These are phyloP conservation scores for Mycosphaerella sp. DNA, from an alignment of 2,329 filamentous ascomycete genomes.

Conservation along the genomic window DNA sequence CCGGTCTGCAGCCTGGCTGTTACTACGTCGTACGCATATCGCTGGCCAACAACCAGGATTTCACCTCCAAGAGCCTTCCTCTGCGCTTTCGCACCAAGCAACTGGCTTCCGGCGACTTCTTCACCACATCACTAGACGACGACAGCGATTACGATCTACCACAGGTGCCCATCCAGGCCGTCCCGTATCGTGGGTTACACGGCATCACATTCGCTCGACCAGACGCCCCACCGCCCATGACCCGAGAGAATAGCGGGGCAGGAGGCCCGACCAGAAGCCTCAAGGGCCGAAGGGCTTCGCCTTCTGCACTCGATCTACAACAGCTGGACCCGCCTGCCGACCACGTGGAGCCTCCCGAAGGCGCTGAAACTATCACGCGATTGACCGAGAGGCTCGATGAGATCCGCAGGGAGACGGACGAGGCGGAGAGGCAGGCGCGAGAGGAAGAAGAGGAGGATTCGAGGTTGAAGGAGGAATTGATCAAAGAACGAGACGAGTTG, in stretches of 20 bases:
- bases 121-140: slow-evolving; percentile 27
- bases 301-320: slow-evolving; percentile 35
- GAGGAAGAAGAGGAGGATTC: slow-evolving; percentile 52
- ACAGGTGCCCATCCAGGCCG: slow-evolving; percentile 46
- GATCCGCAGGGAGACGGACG: slow-evolving; percentile 77
- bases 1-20: slow-evolving; percentile 74
- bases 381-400: slow-evolving; percentile 75
- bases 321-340: slow-evolving; percentile 36
- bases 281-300: slow-evolving; percentile 66
- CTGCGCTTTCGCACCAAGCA: slow-evolving; percentile 70
- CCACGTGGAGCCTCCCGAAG: slow-evolving; percentile 46
- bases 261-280: slow-evolving; percentile 57
- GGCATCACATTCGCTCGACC: slow-evolving; percentile 54
- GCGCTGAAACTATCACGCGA: slow-evolving; percentile 63
- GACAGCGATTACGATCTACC: slow-evolving; percentile 37
- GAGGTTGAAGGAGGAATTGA: slow-evolving; percentile 46
- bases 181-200: slow-evolving; percentile 43
- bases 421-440: slow-evolving; percentile 61
- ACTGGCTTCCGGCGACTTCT: slow-evolving; percentile 40
- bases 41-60: slow-evolving; percentile 84
- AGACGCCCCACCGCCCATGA: slow-evolving; percentile 53
- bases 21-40: slow-evolving; percentile 94
- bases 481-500: slow-evolving; percentile 72
- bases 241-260: slow-evolving; percentile 58
- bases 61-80: slow-evolving; percentile 80